Evolutionary conservation across 768 basidiomycete species (phyloP), one percentile per base, ranked within the genome.

Genomic region (Termitomyces titanicus): DNA sequence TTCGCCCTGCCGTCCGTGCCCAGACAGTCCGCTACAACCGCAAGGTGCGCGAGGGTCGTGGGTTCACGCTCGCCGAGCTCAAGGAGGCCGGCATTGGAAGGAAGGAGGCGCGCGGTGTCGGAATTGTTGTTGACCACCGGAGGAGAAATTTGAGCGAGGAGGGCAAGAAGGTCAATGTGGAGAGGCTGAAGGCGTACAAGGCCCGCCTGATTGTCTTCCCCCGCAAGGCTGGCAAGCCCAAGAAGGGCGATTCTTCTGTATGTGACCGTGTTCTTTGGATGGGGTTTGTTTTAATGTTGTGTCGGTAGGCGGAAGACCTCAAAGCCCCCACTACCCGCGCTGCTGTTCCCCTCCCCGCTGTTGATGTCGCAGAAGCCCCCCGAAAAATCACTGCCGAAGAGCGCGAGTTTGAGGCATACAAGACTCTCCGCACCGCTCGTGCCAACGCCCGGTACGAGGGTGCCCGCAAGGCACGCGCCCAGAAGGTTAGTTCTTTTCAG

Each of bases 11-110:
- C 59, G 97, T 99, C 64, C 94, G 94, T 72, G 92, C 81, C 57
- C 96, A 94, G 66, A 98, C 96, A 59, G 83, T 96, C 64, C 93
- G 94, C 64, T 99, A 98, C 87, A 99, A 98, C 84, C 85, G 89
- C 74, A 97, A 97, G 76, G 73, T 98, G 67, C 92, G 97, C 62
- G 91, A 94, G 71, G 96, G 96, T 55, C 92, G 95, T 68, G 96
- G 97, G 52, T 98, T 98, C 82, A 94, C 95, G 58, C 78, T 92
- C 44, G 82, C 83, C 45, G 97, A 99, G 75, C 82, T 99, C 71
- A 97, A 94, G 80, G 92, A 90, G 69, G 97, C 95, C 59, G 97
- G 97, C 46, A 82, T 99, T 70, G 87, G 89, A 64, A 85, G 82
- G 76, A 97, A 96, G 79, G 89, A 93, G 75, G 97, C 97, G 20